A percentile compares a stretch with the other conserved stretches of the same genome.
Conservation (phyloP, 805 yeast species). For the Ogataea nonfermentans region DNA sequence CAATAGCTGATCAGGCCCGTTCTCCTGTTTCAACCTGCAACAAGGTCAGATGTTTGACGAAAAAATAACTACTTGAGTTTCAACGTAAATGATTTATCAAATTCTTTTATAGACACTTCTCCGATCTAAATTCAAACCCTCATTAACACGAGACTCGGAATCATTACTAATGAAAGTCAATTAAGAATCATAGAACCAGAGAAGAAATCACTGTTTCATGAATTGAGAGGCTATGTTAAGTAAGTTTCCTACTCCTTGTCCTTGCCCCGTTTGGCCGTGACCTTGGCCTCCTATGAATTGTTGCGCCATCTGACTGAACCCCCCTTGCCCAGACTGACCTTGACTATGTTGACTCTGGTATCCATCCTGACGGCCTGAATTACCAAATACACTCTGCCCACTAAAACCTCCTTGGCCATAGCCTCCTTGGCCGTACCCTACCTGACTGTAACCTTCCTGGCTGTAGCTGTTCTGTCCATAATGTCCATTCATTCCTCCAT, state of each 20-base stretch:
- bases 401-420: slow-evolving; percentile 26
- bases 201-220: not conserved
- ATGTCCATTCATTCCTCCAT: slow-evolving; percentile 14
- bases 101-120: too few relatives aligned
- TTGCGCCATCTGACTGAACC: too few relatives aligned
- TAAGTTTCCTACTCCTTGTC: slow-evolving; percentile 7
- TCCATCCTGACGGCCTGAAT: slow-evolving; percentile 17
- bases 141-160: too few relatives aligned
- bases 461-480: slow-evolving; percentile 25
- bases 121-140: too few relatives aligned
- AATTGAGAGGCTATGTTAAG: not conserved
- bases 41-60: too few relatives aligned
- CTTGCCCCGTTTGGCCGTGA: not conserved
- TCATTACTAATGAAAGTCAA: not conserved
- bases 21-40: too few relatives aligned
- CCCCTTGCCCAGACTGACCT: too few relatives aligned
- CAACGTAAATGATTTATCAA: too few relatives aligned
- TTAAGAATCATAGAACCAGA: not conserved
- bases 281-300: slow-evolving; percentile 14
- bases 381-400: slow-evolving; percentile 10
- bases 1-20: too few relatives aligned
- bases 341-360: slow-evolving; percentile 5
- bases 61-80: too few relatives aligned
- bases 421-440: slow-evolving; percentile 24
- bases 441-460: slow-evolving; percentile 7